Percentiles rank a stretch among this genome's conserved stretches.
These are phyloP conservation scores for Clavariopsis aquatica DNA, from an alignment of 495 filamentous ascomycete genomes.

Conservation along the genomic window DNA sequence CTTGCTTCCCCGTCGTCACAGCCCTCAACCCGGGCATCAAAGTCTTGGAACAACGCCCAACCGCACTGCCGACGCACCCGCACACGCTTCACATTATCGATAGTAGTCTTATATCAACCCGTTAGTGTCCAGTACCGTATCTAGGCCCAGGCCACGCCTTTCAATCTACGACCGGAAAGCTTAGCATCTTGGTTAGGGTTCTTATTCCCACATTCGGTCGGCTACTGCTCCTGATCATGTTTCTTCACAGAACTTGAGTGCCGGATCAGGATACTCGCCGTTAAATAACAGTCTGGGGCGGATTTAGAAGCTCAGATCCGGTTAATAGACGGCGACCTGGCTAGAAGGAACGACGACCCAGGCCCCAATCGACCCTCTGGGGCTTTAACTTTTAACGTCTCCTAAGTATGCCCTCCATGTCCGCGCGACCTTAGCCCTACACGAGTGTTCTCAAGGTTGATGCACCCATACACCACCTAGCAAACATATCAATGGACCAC, in stretches of 20 bases:
- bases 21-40: background rate
- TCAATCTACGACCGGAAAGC: conserved; percentile 20
- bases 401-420: background rate
- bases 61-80: background rate
- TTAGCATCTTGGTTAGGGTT: conserved; percentile 1
- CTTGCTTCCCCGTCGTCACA: background rate
- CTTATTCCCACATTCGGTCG: background rate
- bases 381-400: background rate
- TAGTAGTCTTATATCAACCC: conserved; percentile 3
- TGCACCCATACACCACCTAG: too few relatives aligned
- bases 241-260: background rate
- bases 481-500: too few relatives aligned
- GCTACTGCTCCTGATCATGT: background rate
- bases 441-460: too few relatives aligned
- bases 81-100: background rate
- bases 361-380: background rate
- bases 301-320: background rate
- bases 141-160: background rate
- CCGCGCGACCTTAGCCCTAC: too few relatives aligned
- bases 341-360: background rate
- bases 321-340: background rate
- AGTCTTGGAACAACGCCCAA: background rate
- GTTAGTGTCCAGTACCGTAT: conserved; percentile 10
- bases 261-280: background rate
- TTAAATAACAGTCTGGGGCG: background rate